Evolutionary conservation across 1,139 yeast genomes (phyloP).

Genomic region (Debaryomyces sp.): DNA sequence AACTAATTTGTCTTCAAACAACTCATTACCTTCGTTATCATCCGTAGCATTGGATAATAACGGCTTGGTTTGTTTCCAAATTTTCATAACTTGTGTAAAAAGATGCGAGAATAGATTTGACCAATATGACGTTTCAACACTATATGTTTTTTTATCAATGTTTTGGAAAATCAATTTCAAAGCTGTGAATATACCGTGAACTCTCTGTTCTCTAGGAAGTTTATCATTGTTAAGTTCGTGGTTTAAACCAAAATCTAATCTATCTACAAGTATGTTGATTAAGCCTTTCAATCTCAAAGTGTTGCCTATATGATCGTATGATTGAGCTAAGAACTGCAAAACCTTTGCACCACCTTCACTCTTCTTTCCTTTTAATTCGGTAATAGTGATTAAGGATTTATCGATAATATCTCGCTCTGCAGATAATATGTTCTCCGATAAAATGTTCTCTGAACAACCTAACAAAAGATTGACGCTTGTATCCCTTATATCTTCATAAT

Average conservation of each 20-base stretch:
- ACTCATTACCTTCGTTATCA: slow-evolving; percentile 32
- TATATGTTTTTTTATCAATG: slow-evolving; percentile 9
- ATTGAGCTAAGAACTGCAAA: slow-evolving; percentile 49
- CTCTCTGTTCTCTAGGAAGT: slow-evolving; percentile 39
- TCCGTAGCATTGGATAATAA: slow-evolving; percentile 65
- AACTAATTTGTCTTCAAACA: slow-evolving; percentile 50
- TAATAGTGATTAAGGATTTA: slow-evolving; percentile 48
- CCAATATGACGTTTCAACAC: slow-evolving; percentile 7
- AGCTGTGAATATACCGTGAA: slow-evolving; percentile 71
- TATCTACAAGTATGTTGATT: slow-evolving; percentile 31
- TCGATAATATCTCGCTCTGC: slow-evolving; percentile 24
- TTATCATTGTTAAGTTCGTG: background rate
- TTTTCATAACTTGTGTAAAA: slow-evolving; percentile 22
- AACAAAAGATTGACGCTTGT: slow-evolving; percentile 50
- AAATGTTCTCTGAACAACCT: slow-evolving; percentile 45
- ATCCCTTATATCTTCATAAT: slow-evolving; percentile 75
- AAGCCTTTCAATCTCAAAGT: slow-evolving; percentile 23
- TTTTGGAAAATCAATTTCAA: slow-evolving; percentile 50
- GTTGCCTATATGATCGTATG: slow-evolving; percentile 18
- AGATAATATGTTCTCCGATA: background rate
- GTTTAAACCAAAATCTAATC: slow-evolving; percentile 19
- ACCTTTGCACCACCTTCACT: slow-evolving; percentile 84
- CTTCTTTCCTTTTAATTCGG: slow-evolving; percentile 64
- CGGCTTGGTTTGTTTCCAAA: slow-evolving; percentile 59
- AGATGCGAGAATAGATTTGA: slow-evolving; percentile 7